Conservation (phyloP, 768 basidiomycete genomes). For the Polyporus arcularius region DNA sequence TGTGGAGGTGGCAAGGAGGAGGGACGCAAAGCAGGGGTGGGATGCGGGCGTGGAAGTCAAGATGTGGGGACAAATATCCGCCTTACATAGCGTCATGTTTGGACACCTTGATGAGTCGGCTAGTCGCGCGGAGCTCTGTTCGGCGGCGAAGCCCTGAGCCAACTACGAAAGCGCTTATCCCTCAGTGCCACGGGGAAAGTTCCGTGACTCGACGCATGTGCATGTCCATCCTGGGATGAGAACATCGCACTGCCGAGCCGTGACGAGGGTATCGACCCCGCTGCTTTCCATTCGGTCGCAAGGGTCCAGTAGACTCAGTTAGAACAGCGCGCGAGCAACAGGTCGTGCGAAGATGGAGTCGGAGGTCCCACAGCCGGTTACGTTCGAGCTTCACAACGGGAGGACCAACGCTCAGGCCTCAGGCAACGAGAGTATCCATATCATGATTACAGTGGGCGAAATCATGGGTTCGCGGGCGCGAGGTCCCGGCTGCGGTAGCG, state of each 20-base stretch:
- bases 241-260: not conserved
- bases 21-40: not conserved
- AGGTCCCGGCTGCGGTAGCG: not conserved
- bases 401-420: not conserved
- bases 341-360: not conserved
- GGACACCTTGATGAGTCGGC: not conserved
- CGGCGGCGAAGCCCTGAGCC: not conserved
- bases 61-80: not conserved
- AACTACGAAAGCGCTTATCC: not conserved
- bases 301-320: not conserved
- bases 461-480: not conserved
- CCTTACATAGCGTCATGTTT: not conserved
- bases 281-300: not conserved
- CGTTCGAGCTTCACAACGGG: not conserved
- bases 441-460: not conserved
- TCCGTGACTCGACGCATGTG: not conserved
- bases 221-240: not conserved
- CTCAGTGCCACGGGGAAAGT: not conserved
- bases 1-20: not conserved
- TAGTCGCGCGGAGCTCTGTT: not conserved
- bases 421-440: not conserved
- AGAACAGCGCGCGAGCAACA: not conserved
- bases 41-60: not conserved
- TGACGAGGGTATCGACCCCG: not conserved
- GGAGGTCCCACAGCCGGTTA: not conserved